Base-by-base conservation (phyloP, 2,329 filamentous ascomycete species). In the Fusarium liriodendri region DNA sequence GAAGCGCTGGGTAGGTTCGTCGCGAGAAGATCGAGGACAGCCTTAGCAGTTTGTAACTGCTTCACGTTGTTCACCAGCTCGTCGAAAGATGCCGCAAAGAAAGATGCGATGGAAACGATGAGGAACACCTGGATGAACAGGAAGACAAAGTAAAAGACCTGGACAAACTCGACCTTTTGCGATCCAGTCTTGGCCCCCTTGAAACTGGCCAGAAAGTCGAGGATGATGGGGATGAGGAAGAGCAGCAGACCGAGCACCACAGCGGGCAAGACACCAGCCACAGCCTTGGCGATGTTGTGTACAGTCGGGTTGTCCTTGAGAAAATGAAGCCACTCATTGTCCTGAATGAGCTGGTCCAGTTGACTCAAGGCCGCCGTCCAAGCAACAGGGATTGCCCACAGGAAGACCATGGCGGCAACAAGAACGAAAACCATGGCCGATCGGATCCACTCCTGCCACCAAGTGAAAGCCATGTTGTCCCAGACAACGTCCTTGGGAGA, bases 391-490 rank as follows among this genome's bases (percentile, higher is more conserved):
- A 98, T 90, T 52, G 95, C 94, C 94, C 95, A 99, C 22, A 97
- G 88, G 73, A 98, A 86, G 59, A 97, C 89, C 88, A 98, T 95
- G 7, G 87, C 93, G 38, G 87, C 82, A 9, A 97, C 92, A 27
- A 93, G 77, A 9, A 85, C 82, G 33, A 94, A 84, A 13, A 96
- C 92, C 10, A 92, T 80, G 38, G 86, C 88, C 3, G 91, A 91
- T 32, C 95, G 90, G 33, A 95, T 79, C 87, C 96, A 98, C 66
- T 92, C 89, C 72, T 96, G 92, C 95, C 95, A 98, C 96, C 97
- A 98, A 64, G 89, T 91, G 77, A 98, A 93, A 0, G 95, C 95
- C 92, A 99, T 96, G 80, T 99, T 99, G 74, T 97, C 94, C 97
- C 97, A 99, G 45, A 97, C 89, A 10, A 99, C 95, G 80, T 98